Evolutionary conservation across 1,139 yeast species (phyloP), one percentile per base, ranked within the genome.

Genomic region (Suhomyces atakaporum): DNA sequence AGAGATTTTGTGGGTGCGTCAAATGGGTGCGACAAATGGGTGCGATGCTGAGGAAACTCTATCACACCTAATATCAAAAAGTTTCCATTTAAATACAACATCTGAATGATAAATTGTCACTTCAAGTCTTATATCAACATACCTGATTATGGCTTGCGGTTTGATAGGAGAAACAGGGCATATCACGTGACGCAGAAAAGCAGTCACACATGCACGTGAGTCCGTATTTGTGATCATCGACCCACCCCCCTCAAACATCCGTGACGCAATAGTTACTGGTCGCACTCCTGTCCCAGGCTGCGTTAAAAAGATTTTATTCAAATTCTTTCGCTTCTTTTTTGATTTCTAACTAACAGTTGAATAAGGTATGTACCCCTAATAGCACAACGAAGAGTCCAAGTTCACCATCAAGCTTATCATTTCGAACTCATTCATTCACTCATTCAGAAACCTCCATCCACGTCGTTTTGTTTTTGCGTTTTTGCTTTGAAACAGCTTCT

Each of bases 351-450:
- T 40, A 49, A 44, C 43, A 35, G 54, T 49, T 47, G 45, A 49
- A 42, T 39, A 49, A 49, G 54, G 58, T 53, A 53, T 49, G 58
- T 53, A 32, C 24, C 16, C 6, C 13, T 25, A 25, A 25, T 11
- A n/a, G 9, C 12, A 22, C 13, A 6, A 6, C 5, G 20, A 18
- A 8, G 20, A 18, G 25, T 22, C 11, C 11, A 2, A 10, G 12
- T 7, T 4, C 20, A 18, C 20, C 20, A 8, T 18, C 8, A 18
- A 5, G 20, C 20, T 18, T 18, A n/a, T 12, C 11, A 10, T 23
- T 16, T 16, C 18, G 16, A n/a, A n/a, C n/a, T n/a, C n/a, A 31
- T 16, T 14, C 13, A 19, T 9, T 27, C 18, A 23, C n/a, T 12
- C n/a, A 21, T 13, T 4, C 7, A n/a, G 20, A 22, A 20, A 22